Conservation (phyloP, 2,329 filamentous ascomycete genomes). For the Ophiostoma pallidulum region DNA sequence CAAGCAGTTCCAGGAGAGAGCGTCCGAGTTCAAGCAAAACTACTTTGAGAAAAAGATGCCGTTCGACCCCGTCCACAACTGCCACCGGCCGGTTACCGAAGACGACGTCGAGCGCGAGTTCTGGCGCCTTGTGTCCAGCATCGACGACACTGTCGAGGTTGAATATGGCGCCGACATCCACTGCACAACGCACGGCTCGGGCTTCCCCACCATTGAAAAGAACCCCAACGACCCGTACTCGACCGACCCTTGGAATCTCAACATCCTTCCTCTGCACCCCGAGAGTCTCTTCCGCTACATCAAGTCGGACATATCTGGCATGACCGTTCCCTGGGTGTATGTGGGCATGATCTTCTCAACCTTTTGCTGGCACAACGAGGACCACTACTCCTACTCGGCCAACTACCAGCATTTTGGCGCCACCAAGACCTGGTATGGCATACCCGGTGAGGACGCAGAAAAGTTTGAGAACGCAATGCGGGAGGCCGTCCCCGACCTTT, state of each 20-base stretch:
- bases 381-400: slow-evolving; percentile 94
- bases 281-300: slow-evolving; percentile 95
- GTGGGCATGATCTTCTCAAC: slow-evolving; percentile 99
- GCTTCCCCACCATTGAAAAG: slow-evolving; percentile 88
- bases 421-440: slow-evolving; percentile 98
- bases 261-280: slow-evolving; percentile 77
- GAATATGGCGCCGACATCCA: slow-evolving; percentile 98
- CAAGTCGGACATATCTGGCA: slow-evolving; percentile 95
- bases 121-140: slow-evolving; percentile 86
- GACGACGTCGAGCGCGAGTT: slow-evolving; percentile 96
- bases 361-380: slow-evolving; percentile 99
- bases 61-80: slow-evolving; percentile 74
- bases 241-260: slow-evolving; percentile 91
- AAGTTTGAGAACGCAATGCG: slow-evolving; percentile 95
- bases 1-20: slow-evolving; percentile 92
- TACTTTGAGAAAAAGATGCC: slow-evolving; percentile 91
- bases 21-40: slow-evolving; percentile 84
- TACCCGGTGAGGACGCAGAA: slow-evolving; percentile 84
- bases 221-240: slow-evolving; percentile 81
- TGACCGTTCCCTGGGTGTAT: slow-evolving; percentile 99
- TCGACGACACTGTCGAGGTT: slow-evolving; percentile 93
- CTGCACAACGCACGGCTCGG: slow-evolving; percentile 93
- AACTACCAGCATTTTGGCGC: slow-evolving; percentile 98
- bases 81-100: slow-evolving; percentile 72
- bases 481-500: slow-evolving; percentile 88